Conservation (phyloP, 768 basidiomycete genomes). For the Crepidotus variabilis region DNA sequence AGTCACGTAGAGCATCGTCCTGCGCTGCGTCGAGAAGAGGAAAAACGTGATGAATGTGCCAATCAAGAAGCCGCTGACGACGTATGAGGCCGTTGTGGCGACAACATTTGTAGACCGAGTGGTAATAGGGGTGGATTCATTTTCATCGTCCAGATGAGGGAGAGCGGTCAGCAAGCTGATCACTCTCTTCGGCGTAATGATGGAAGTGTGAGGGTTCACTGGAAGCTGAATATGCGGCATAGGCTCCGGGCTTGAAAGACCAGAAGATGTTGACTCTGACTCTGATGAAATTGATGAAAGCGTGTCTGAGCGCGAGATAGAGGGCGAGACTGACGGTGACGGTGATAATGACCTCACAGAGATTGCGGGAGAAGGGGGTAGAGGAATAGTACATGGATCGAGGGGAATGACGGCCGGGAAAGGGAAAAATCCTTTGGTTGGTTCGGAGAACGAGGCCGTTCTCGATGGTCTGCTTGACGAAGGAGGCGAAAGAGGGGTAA, state of each 20-base stretch:
- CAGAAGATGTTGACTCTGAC: neutral
- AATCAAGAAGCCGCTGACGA: conserved; percentile 51
- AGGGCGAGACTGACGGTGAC: conserved; percentile 5
- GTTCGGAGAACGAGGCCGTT: conserved; percentile 21
- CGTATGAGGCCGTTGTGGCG: conserved; percentile 32
- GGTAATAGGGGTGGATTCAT: conserved; percentile 4
- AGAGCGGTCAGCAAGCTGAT: conserved; percentile 14
- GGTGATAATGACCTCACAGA: conserved; percentile 9
- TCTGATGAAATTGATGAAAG: neutral
- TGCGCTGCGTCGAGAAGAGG: conserved; percentile 29
- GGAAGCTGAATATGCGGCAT: conserved; percentile 6
- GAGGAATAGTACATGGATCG: conserved; percentile 11
- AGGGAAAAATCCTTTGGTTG: conserved; percentile 9
- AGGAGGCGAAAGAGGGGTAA: conserved; percentile 13
- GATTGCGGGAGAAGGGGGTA: conserved; percentile 16
- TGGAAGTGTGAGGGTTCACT: neutral
- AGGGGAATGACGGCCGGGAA: conserved; percentile 4
- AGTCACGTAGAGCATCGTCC: conserved; percentile 28
- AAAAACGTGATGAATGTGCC: conserved; percentile 30
- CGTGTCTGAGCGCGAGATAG: conserved; percentile 4
- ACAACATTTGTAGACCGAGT: conserved; percentile 15
- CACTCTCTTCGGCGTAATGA: conserved; percentile 14
- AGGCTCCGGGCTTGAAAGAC: neutral
- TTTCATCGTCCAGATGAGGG: conserved; percentile 6
- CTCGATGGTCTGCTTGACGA: conserved; percentile 15